These are phyloP conservation scores for Trichoderma sp. DNA, from an alignment of 2,329 filamentous ascomycete genomes.

Conservation along the genomic window DNA sequence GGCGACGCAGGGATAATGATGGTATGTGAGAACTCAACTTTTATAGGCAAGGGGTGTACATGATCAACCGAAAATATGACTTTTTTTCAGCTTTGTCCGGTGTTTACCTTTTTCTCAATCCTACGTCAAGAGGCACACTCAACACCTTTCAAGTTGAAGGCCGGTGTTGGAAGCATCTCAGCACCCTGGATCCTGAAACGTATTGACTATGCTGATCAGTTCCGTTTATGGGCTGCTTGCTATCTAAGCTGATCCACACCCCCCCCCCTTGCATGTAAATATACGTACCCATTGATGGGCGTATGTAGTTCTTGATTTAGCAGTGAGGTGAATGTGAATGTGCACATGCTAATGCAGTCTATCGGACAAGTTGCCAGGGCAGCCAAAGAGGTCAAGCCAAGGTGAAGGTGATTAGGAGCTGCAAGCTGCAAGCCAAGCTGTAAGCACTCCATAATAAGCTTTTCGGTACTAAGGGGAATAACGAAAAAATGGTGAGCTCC, in stretches of 20 bases:
- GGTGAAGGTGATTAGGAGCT: too few relatives aligned
- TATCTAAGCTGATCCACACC: background rate
- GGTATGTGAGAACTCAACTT: background rate
- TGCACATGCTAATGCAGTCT: background rate
- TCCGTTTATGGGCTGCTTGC: background rate
- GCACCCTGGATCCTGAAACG: background rate
- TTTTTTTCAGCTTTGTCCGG: background rate
- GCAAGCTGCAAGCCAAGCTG: background rate
- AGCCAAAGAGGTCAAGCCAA: too few relatives aligned
- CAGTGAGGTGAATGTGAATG: background rate
- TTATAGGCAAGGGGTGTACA: background rate
- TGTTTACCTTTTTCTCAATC: background rate
- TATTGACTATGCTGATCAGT: background rate
- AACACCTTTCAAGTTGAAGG: background rate
- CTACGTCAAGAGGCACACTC: background rate
- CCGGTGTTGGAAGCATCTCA: background rate
- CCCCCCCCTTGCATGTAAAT: background rate
- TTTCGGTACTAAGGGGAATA: background rate
- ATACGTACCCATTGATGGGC: background rate
- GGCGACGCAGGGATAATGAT: background rate
- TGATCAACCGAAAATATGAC: background rate
- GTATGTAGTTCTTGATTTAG: background rate
- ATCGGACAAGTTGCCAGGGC: background rate
- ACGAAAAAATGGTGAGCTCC: background rate
- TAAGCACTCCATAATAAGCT: background rate